Evolutionary conservation across 2,329 filamentous ascomycete genomes (phyloP).

Genomic region (Aspergillus spinulosporus): DNA sequence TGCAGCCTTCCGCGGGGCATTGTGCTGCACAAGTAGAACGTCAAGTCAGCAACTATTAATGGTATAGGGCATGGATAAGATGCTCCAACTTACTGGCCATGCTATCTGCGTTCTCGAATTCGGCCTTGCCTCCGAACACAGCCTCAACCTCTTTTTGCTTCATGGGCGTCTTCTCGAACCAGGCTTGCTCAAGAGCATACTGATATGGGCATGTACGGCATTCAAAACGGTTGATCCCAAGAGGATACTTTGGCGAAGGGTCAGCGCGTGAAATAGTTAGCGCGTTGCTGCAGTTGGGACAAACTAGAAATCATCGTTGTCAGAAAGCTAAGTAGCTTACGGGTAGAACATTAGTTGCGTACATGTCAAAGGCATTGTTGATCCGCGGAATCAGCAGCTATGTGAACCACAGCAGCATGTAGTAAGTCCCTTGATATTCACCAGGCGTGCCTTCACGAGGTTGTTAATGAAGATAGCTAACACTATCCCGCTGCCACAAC

Average conservation of each 20-base stretch:
- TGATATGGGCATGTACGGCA: constrained; percentile 96
- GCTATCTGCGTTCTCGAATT: constrained; percentile 91
- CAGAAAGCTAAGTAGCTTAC: constrained; percentile 14
- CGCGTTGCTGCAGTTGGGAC: constrained; percentile 52
- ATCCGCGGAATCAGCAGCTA: not conserved
- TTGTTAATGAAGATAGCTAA: constrained; percentile 3
- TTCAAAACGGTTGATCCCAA: constrained; percentile 75
- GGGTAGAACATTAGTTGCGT: constrained; percentile 20
- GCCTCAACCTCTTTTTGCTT: constrained; percentile 85
- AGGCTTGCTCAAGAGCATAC: constrained; percentile 73
- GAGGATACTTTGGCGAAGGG: constrained; percentile 38
- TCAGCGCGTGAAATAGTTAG: constrained; percentile 48
- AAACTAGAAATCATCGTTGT: constrained; percentile 39
- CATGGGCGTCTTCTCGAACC: constrained; percentile 78
- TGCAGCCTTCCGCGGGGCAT: constrained; percentile 78
- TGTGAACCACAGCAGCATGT: no score
- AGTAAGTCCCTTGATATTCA: not conserved
- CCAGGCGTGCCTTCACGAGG: not conserved
- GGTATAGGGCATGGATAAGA: not conserved
- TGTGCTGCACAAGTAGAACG: constrained; percentile 55
- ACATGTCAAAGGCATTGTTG: constrained; percentile 44
- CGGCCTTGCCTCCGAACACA: constrained; percentile 82
- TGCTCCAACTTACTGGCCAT: constrained; percentile 54
- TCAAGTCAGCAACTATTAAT: constrained; percentile 17
- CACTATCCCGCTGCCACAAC: constrained; percentile 16